These are phyloP conservation scores for Suhomyces taliae DNA, from an alignment of 1,139 yeast genomes.

Conservation along the genomic window DNA sequence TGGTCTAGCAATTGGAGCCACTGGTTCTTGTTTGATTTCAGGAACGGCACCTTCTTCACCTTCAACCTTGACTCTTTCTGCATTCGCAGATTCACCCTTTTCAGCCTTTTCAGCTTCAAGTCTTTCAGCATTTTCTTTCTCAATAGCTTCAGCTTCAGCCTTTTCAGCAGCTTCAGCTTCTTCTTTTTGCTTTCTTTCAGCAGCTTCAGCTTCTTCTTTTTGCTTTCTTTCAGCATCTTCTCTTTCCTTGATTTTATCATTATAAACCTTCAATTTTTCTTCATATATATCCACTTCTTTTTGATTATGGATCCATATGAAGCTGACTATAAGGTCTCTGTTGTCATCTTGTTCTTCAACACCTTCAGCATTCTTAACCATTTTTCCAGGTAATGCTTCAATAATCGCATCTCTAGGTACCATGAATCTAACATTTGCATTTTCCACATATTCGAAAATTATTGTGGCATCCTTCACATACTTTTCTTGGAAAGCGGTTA, in stretches of 20 bases:
- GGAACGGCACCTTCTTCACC: conserved; percentile 8
- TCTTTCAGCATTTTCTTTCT: conserved; percentile 25
- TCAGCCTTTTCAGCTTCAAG: conserved; percentile 19
- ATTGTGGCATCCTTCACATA: conserved; percentile 69
- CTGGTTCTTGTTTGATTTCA: conserved; percentile 3
- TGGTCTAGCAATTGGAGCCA: conserved; percentile 3
- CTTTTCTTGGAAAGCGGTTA: conserved; percentile 75
- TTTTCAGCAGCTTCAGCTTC: conserved; percentile 24
- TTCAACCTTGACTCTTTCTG: conserved; percentile 15
- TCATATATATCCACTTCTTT: conserved; percentile 52
- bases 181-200: conserved; percentile 24
- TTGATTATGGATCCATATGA: conserved; percentile 58
- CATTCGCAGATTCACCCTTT: neutral
- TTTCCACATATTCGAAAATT: conserved; percentile 82
- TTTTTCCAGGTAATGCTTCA: conserved; percentile 49
- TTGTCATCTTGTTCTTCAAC: conserved; percentile 28
- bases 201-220: conserved; percentile 23
- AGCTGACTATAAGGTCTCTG: conserved; percentile 62
- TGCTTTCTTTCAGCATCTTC: conserved; percentile 24
- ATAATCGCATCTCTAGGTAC: conserved; percentile 76
- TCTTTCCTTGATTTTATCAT: conserved; percentile 14
- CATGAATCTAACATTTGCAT: conserved; percentile 68
- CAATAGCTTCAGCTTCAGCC: conserved; percentile 1
- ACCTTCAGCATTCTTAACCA: conserved; percentile 16
- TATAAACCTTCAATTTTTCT: conserved; percentile 29